Conservation (phyloP, 306 rosid genomes). For the apple (Malus domestica) region ASM211411v1 NC_041791.1:12710501-12711000, state of each 20-base stretch:
- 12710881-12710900: background rate
- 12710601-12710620: background rate
- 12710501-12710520: background rate
- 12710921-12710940: slow-evolving; percentile 12
- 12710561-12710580: background rate
- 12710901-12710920: background rate
- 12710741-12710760: background rate
- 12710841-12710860: background rate
- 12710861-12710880: background rate
- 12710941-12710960: slow-evolving; percentile 57
- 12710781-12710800: background rate
- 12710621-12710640: background rate
- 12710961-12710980: slow-evolving; percentile 99
- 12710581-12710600: background rate
- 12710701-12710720: background rate
- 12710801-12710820: background rate
- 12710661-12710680: background rate
- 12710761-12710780: background rate
- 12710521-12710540: background rate
- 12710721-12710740: background rate
- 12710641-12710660: background rate
- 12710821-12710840: background rate
- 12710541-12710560: too few species aligned
- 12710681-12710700: background rate
- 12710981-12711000: slow-evolving; percentile 96